phyloP scores from a whole-genome alignment of 805 yeast genomes.

The Saccharomyces eubayanus region DNA sequence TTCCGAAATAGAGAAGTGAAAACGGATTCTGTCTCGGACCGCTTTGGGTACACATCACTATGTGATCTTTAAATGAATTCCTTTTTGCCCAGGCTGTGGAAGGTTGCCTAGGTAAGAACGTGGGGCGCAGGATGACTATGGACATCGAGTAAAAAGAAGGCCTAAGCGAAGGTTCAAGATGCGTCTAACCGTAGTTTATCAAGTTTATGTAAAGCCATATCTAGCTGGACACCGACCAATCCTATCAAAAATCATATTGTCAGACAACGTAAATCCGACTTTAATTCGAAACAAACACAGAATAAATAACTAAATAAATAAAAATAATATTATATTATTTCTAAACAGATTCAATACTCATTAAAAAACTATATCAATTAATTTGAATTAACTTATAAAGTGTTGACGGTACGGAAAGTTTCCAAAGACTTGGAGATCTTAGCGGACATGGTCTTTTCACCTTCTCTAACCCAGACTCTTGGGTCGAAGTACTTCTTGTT shows the following conservation, averaged over 20 bases:
- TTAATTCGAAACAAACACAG: not conserved
- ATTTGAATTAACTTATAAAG: slow-evolving; percentile 34
- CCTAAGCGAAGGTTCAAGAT: too few relatives aligned
- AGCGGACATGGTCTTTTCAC: slow-evolving; percentile 94
- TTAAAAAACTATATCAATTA: slow-evolving; percentile 1
- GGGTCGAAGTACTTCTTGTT: slow-evolving; percentile 99
- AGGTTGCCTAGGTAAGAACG: too few relatives aligned
- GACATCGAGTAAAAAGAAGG: too few relatives aligned
- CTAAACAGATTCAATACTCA: not conserved
- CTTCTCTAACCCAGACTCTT: slow-evolving; percentile 99
- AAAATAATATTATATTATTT: not conserved
- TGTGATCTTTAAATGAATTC: too few relatives aligned
- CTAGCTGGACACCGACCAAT: too few relatives aligned
- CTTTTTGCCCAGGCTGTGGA: too few relatives aligned
- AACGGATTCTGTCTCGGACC: not conserved
- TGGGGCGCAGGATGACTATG: too few relatives aligned
- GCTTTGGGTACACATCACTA: too few relatives aligned
- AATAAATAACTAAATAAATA: not conserved
- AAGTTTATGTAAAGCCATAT: too few relatives aligned
- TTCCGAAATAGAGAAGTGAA: not conserved
- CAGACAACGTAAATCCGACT: too few relatives aligned
- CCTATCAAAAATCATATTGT: too few relatives aligned
- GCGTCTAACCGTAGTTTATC: too few relatives aligned
- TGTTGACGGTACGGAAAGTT: slow-evolving; percentile 74
- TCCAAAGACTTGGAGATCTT: slow-evolving; percentile 80